Conservation (phyloP, 208 protist species). For the Zelonia costaricensis region DNA sequence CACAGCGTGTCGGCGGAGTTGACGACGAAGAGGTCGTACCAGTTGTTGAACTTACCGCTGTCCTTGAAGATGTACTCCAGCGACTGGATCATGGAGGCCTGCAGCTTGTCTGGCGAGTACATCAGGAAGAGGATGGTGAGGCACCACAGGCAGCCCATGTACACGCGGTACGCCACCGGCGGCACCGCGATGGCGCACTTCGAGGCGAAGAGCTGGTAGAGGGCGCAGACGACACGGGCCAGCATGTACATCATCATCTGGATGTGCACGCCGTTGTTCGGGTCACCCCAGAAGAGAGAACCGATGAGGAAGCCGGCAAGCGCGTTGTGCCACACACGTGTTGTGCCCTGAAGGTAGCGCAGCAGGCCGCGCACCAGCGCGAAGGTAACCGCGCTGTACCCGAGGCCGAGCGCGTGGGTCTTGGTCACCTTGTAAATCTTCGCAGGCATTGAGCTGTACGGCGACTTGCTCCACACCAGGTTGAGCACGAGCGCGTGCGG, state of each 20-base stretch:
- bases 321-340: slow-evolving; percentile 65
- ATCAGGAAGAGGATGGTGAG: slow-evolving; percentile 73
- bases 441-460: slow-evolving; percentile 50
- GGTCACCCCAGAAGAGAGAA: slow-evolving; percentile 68
- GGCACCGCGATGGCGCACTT: slow-evolving; percentile 29
- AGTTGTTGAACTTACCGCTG: slow-evolving; percentile 61
- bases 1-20: slow-evolving; percentile 40
- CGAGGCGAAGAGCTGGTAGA: slow-evolving; percentile 52
- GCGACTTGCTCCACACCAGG: slow-evolving; percentile 79
- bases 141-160: slow-evolving; percentile 74
- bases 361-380: slow-evolving; percentile 61
- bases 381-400: slow-evolving; percentile 57
- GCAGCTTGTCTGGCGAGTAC: slow-evolving; percentile 68
- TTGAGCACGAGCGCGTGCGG: slow-evolving; percentile 89
- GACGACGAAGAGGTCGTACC: slow-evolving; percentile 64
- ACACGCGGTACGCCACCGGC: slow-evolving; percentile 51
- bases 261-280: slow-evolving; percentile 62
- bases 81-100: slow-evolving; percentile 76
- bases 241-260: slow-evolving; percentile 94
- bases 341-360: slow-evolving; percentile 28
- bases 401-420: slow-evolving; percentile 74
- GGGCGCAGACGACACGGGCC: slow-evolving; percentile 61
- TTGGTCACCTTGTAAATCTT: slow-evolving; percentile 70
- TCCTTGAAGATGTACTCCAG: slow-evolving; percentile 89
- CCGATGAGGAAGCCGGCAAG: slow-evolving; percentile 83